Evolutionary conservation across 495 filamentous ascomycete species (phyloP), one percentile per base, ranked within the genome.

Genomic region (Podospora comata): DNA sequence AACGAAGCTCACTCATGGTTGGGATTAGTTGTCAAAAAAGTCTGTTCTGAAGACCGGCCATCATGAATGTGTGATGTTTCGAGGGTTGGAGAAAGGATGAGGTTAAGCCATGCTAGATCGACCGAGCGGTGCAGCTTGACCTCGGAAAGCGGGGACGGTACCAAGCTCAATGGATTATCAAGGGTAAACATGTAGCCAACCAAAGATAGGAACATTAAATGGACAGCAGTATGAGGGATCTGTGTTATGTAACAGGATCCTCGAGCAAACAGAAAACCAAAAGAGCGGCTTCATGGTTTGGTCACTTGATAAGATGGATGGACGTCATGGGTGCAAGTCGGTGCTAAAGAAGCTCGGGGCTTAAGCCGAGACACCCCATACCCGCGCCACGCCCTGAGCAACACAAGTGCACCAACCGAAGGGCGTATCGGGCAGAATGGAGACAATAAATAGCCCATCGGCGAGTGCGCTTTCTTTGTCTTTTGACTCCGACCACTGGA

Each of bases 351-450:
- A 48, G 27, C 16, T 28, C 5, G 34, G 18, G 32, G 19, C 56
- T 70, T 70, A 65, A 70, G 69, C 69, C 69, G 69, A 70, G 65
- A 30, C 26, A 63, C 20, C 68, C 60, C 53, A 64, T 54, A 32
- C 56, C 23, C 30, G 26, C 26, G 26, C 56, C 56, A 59, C 56
- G 56, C 16, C 15, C 56, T 59, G 6, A 23, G 56, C 19, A 23
- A 9, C 19, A 59, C 11, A 18, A 18, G 56, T 59, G 56, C 6
- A 4, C 39, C 39, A 48, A 48, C 55, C 4, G 55, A 58, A 19
- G 23, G 23, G 55, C 55, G n/a, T 58, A 58, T 20, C 55, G 20
- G 20, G 30, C 23, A 18, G 11, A 19, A 58, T 5, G 18, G n/a
- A 60, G 26, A 61, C 64, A 65, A 65, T 65, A 65, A 65, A 59